Base-by-base conservation (phyloP, 2,329 filamentous ascomycete species). In the Cadophora sp. region DNA sequence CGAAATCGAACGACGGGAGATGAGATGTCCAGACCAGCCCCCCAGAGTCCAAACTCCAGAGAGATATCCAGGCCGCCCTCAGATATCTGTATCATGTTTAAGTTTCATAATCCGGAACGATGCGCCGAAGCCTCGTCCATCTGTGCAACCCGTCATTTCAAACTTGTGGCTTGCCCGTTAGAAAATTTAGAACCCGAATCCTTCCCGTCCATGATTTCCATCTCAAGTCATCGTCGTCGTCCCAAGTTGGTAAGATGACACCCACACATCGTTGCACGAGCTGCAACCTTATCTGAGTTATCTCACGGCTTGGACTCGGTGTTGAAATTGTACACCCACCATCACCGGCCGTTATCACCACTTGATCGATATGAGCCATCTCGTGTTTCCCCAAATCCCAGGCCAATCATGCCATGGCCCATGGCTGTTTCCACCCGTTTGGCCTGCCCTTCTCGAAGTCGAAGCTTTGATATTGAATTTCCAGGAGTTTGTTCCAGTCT, bases 401-500 rank as follows among this genome's bases (percentile, higher is more conserved):
- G 27, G 27, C 6, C 27, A n/a, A 45, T 22, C 22, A 45, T 59
- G 18, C 53, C 51, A 39, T 30, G 41, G 16, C 43, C 41, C 24
- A 20, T 51, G 27, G 51, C 27, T 36, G 51, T 55, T 36, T 24
- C 33, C 53, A 56, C 30, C 33, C 33, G 53, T 39, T 39, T 56
- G 53, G 33, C 53, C 2, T 24, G 30, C 33, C 30, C n/a, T 9
- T 2, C 30, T 1, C 43, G 27, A 30, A 45, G 3, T 65, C 63
- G 56, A 65, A 65, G 62, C 53, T 64, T 59, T 64, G 41, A 64
- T 47, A 56, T 22, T 24, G 27, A 58, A 64, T 47, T 39, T 64
- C 51, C 51, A 55, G 36, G 39, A 45, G 43, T 45, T 9, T 36
- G 36, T 41, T 41, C 43, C 47, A 13, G 45, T 33, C 20, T 56